phyloP scores from a whole-genome alignment of 805 yeast species.

The Starmerella ratchasimensis region DNA sequence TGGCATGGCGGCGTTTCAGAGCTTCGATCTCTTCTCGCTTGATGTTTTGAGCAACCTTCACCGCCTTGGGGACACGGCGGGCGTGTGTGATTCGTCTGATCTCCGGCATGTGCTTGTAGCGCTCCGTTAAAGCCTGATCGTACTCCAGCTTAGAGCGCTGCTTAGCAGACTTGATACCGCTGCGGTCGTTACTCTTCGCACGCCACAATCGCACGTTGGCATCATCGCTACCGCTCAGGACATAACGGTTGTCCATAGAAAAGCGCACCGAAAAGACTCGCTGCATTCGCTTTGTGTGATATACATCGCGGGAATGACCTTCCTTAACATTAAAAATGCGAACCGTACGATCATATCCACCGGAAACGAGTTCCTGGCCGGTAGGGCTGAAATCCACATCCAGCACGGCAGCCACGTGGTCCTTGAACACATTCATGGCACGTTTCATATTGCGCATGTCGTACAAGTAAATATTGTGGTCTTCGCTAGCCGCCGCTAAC shows the following conservation, averaged over 20 bases:
- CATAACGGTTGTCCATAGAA: conserved; percentile 79
- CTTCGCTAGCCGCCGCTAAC: conserved; percentile 86
- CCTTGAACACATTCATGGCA: conserved; percentile 76
- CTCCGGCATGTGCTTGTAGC: conserved; percentile 94
- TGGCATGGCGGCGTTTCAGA: conserved; percentile 67
- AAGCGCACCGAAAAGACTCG: conserved; percentile 71
- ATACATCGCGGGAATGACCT: conserved; percentile 90
- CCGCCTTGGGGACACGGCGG: conserved; percentile 76
- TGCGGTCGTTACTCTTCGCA: conserved; percentile 68
- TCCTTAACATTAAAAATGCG: conserved; percentile 60
- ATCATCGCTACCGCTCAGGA: conserved; percentile 87
- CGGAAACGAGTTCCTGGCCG: conserved; percentile 90
- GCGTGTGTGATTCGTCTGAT: conserved; percentile 79
- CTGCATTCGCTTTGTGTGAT: conserved; percentile 97
- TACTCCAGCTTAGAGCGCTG: conserved; percentile 77
- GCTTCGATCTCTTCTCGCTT: conserved; percentile 61
- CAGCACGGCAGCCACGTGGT: conserved; percentile 91
- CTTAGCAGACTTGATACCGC: conserved; percentile 65
- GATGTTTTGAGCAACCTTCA: conserved; percentile 81
- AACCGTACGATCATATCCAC: conserved; percentile 87
- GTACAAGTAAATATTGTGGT: conserved; percentile 86
- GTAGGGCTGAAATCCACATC: conserved; percentile 93
- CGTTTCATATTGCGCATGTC: conserved; percentile 87
- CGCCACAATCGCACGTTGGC: conserved; percentile 94
- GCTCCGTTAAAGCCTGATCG: conserved; percentile 79